These are phyloP conservation scores for Dorcoceras hygrometricum DNA, from an alignment of 257 asterid genomes.

Conservation along the genomic window DNA sequence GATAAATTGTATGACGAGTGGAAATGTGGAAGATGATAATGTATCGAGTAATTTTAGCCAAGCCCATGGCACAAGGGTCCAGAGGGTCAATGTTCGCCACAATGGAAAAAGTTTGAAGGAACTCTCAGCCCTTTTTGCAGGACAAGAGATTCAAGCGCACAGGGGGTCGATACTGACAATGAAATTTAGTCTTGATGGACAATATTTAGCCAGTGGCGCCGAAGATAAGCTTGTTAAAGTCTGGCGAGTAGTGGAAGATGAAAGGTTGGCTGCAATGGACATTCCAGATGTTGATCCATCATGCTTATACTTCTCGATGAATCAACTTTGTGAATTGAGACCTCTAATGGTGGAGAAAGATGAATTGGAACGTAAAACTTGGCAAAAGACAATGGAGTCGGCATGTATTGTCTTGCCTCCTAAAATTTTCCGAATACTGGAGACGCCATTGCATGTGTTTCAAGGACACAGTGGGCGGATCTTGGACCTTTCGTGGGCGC, in stretches of 20 bases:
- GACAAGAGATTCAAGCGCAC: slow-evolving; percentile 81
- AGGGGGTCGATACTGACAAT: slow-evolving; percentile 73
- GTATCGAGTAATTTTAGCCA: slow-evolving; percentile 16
- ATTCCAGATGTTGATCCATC: slow-evolving; percentile 75
- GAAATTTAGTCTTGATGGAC: slow-evolving; percentile 89
- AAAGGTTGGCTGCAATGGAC: slow-evolving; percentile 50
- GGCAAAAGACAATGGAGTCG: slow-evolving; percentile 55
- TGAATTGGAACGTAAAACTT: slow-evolving; percentile 35
- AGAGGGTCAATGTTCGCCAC: slow-evolving; percentile 61
- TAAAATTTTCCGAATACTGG: slow-evolving; percentile 65
- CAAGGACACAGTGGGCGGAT: slow-evolving; percentile 66
- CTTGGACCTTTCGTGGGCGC: slow-evolving; percentile 86
- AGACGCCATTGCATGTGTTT: slow-evolving; percentile 71
- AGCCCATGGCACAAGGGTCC: slow-evolving; percentile 36
- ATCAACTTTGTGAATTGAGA: slow-evolving; percentile 59
- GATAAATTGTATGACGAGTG: slow-evolving; percentile 42
- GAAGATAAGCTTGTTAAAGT: slow-evolving; percentile 69
- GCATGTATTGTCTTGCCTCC: slow-evolving; percentile 83
- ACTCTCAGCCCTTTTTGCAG: slow-evolving; percentile 72
- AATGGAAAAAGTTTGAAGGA: slow-evolving; percentile 56
- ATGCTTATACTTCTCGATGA: slow-evolving; percentile 72
- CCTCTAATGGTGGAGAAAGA: slow-evolving; percentile 60
- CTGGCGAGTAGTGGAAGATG: slow-evolving; percentile 87
- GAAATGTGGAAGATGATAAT: slow-evolving; percentile 31
- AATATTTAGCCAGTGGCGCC: slow-evolving; percentile 78